Evolutionary conservation across 1,139 yeast genomes (phyloP).

Genomic region (Sugiyamaella xylanicola): DNA sequence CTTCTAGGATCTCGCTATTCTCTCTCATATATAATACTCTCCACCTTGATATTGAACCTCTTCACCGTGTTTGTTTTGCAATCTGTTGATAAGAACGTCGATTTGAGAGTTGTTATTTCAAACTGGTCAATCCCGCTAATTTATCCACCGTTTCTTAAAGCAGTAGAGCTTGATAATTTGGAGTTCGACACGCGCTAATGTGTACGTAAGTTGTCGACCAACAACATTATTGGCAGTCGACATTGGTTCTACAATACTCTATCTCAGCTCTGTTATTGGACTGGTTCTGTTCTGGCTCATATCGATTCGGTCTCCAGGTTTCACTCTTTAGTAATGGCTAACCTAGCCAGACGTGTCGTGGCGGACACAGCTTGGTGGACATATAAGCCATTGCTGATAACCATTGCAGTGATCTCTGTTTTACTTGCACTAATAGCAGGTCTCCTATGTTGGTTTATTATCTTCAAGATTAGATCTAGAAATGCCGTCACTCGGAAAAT

Average conservation of each 20-base stretch:
- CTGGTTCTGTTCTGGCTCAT: too few relatives aligned
- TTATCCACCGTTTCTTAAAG: too few relatives aligned
- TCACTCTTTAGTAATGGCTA: slow-evolving; percentile 1
- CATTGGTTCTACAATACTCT: too few relatives aligned
- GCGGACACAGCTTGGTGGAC: slow-evolving; percentile 21
- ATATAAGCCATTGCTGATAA: slow-evolving; percentile 18
- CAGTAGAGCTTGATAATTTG: too few relatives aligned
- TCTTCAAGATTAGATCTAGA: slow-evolving; percentile 1
- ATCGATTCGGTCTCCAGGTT: not conserved
- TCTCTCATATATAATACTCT: not conserved
- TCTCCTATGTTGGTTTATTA: not conserved
- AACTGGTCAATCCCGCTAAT: too few relatives aligned
- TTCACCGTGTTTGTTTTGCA: not conserved
- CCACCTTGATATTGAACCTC: not conserved
- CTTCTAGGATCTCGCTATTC: not conserved
- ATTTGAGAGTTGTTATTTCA: too few relatives aligned
- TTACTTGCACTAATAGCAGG: slow-evolving; percentile 12
- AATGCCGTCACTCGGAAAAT: not conserved
- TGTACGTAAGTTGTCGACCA: not conserved
- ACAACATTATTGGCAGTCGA: not conserved
- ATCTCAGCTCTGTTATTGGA: not conserved
- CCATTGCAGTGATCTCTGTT: slow-evolving; percentile 17
- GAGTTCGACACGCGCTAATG: not conserved
- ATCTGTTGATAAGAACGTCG: too few relatives aligned
- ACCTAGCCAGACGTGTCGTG: not conserved